Conservation (phyloP, 1,139 yeast species). For the Hemisphaericaspora xylofermentans region DNA sequence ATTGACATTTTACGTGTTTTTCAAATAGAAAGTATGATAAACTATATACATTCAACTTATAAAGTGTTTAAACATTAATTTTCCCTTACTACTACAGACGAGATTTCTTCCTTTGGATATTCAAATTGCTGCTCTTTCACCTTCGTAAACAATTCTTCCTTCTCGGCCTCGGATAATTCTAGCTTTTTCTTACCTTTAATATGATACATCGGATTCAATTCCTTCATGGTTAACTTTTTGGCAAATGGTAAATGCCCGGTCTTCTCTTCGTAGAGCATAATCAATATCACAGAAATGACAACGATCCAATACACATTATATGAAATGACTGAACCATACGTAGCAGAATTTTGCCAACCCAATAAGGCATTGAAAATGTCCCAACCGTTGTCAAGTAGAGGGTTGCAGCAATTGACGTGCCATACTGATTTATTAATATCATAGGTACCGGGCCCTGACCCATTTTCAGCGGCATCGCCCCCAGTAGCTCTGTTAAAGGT, state of each 20-base stretch:
- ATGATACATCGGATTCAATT: constrained; percentile 72
- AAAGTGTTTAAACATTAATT: too few species aligned
- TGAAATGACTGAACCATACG: constrained; percentile 80
- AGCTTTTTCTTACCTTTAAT: constrained; percentile 65
- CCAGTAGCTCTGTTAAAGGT: constrained; percentile 65
- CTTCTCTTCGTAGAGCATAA: constrained; percentile 74
- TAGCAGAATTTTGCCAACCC: constrained; percentile 54
- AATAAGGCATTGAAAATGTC: constrained; percentile 69
- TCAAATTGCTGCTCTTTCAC: constrained; percentile 3
- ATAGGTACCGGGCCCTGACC: constrained; percentile 92
- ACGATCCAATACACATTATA: constrained; percentile 82
- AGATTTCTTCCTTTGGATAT: neutral
- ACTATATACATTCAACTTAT: too few species aligned
- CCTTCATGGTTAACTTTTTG: constrained; percentile 50
- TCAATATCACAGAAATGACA: constrained; percentile 51
- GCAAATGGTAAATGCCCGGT: constrained; percentile 39
- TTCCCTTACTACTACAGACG: neutral
- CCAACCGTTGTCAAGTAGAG: constrained; percentile 87
- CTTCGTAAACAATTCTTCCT: constrained; percentile 50
- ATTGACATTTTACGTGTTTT: too few species aligned
- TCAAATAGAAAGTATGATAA: too few species aligned
- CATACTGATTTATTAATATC: constrained; percentile 74
- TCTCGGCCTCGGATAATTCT: constrained; percentile 54
- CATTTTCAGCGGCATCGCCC: constrained; percentile 86
- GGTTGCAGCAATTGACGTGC: constrained; percentile 95